Conservation (phyloP, 352 stramenopile species). For the Phytophthora pisi region DNA sequence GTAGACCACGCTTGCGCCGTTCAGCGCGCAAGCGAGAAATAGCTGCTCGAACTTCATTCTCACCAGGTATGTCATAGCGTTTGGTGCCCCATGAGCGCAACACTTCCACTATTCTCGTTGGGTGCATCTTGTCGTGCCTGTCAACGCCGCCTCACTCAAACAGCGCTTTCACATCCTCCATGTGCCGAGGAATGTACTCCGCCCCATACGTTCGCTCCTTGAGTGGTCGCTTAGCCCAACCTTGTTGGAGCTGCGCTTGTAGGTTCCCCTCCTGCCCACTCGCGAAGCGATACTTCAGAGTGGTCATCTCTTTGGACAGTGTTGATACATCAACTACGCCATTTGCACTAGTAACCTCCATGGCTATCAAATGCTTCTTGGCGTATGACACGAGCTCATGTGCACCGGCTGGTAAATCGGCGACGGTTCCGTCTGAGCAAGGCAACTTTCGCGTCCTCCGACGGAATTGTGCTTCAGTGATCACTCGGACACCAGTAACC, state of each 20-base stretch:
- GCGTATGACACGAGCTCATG: neutral
- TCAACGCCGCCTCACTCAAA: conserved; percentile 1
- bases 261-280: neutral
- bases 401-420: neutral
- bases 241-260: neutral
- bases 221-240: conserved; percentile 5
- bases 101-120: conserved; percentile 5
- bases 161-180: neutral
- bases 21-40: neutral
- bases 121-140: conserved; percentile 3
- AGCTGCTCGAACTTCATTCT: conserved; percentile 5
- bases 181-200: neutral
- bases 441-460: conserved; percentile 5
- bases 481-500: conserved; percentile 13
- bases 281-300: conserved; percentile 2
- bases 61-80: conserved; percentile 5
- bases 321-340: neutral
- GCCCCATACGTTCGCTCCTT: conserved; percentile 5
- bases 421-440: neutral
- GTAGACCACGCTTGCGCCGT: neutral
- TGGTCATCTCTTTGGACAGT: neutral
- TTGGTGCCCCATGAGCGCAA: neutral
- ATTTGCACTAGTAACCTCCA: neutral
- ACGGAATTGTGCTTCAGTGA: conserved; percentile 9
- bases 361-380: neutral